phyloP scores from a whole-genome alignment of 495 filamentous ascomycete species.

The Rhizodiscina lignyota region DNA sequence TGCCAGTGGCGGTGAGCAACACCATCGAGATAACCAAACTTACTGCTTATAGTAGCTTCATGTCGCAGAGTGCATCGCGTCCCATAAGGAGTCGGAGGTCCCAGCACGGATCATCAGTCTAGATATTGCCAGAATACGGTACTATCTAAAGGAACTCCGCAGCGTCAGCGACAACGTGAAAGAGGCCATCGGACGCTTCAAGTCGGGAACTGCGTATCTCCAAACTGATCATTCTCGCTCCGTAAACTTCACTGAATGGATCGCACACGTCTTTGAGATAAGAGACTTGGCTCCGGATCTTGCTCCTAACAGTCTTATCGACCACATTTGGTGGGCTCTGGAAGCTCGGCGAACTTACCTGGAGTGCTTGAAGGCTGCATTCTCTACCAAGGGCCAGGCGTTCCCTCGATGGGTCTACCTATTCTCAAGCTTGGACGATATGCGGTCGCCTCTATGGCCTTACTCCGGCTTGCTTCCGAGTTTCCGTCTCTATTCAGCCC shows the following conservation, averaged over 20 bases:
- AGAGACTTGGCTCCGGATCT: neutral
- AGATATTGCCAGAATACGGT: neutral
- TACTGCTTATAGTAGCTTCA: no score
- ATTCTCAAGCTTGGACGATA: slow-evolving; percentile 13
- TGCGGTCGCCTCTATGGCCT: slow-evolving; percentile 9
- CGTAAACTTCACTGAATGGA: neutral
- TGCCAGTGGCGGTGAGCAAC: neutral
- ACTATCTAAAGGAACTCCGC: neutral
- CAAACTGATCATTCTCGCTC: no score
- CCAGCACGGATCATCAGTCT: neutral
- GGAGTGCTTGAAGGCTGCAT: neutral
- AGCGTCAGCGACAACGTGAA: no score
- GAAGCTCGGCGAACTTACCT: neutral
- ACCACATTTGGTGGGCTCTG: neutral
- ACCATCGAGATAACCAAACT: no score
- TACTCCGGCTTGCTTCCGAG: slow-evolving; percentile 5
- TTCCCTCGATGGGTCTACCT: slow-evolving; percentile 5
- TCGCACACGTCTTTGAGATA: neutral
- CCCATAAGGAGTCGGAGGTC: no score
- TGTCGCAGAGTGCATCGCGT: no score
- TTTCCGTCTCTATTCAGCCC: slow-evolving; percentile 6
- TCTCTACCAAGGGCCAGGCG: neutral
- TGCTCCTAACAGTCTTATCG: neutral
- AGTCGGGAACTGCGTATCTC: no score
- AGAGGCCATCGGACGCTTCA: no score